Conservation (phyloP, 305 asterid genomes). For the Withania somnifera region DNA sequence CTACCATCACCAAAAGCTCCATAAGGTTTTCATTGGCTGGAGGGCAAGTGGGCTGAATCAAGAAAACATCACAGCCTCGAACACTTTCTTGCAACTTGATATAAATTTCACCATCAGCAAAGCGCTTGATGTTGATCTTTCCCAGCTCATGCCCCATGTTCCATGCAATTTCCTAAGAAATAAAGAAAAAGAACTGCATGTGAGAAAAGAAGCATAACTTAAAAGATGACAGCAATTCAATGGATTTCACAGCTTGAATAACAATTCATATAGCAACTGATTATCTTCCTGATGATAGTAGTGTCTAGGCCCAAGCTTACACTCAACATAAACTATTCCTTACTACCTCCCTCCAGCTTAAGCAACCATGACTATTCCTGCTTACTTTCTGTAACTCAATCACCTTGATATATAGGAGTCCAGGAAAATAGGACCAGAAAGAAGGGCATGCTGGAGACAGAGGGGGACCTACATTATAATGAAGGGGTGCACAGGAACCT, state of each 20-base stretch:
- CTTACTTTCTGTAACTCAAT: neutral
- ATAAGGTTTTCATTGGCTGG: constrained; percentile 84
- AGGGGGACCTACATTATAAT: neutral
- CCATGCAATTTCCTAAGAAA: constrained; percentile 69
- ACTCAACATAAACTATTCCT: neutral
- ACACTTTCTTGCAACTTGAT: constrained; percentile 90
- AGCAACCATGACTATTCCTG: neutral
- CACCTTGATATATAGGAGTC: neutral
- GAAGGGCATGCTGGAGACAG: neutral
- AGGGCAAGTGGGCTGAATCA: constrained; percentile 79
- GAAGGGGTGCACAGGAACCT: neutral
- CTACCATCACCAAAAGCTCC: constrained; percentile 85
- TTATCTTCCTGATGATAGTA: neutral
- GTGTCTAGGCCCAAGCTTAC: neutral
- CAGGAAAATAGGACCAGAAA: neutral
- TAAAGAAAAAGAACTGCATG: neutral
- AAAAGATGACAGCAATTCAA: neutral
- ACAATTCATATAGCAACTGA: neutral
- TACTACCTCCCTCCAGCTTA: neutral
- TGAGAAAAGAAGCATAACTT: neutral
- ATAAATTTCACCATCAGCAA: constrained; percentile 91
- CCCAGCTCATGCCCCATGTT: constrained; percentile 80
- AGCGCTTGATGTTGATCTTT: constrained; percentile 45
- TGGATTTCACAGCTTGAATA: neutral
- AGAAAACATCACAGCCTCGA: constrained; percentile 78